Percentiles rank a stretch among this genome's conserved stretches.
phyloP scores from a whole-genome alignment of 106 monocot species.

The Ottelia alismoides region DNA sequence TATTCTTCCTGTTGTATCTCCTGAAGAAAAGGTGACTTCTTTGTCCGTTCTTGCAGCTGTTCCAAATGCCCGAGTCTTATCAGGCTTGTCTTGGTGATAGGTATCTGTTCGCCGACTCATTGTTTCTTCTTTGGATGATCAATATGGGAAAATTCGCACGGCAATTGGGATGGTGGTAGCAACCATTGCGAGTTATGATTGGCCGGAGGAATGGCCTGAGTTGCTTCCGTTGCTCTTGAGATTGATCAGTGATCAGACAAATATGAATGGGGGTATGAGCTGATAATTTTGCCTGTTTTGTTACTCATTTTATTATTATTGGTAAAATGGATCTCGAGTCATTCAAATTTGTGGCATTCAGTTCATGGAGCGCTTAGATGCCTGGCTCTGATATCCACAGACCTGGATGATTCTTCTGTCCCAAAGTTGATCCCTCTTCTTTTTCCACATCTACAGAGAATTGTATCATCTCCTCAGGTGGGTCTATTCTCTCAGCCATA shows the following conservation, averaged over 20 bases:
- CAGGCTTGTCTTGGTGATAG: no score
- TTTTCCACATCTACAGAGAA: conserved; percentile 59
- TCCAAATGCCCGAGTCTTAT: no score
- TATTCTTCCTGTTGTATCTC: conserved; percentile 56
- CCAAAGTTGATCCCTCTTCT: conserved; percentile 68
- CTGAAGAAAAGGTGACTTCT: conserved; percentile 93
- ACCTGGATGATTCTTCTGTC: conserved; percentile 79
- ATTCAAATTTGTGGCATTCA: no score
- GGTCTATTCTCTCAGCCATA: no score
- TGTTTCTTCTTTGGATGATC: conserved; percentile 62
- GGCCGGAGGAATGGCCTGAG: conserved; percentile 98
- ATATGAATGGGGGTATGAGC: conserved; percentile 77
- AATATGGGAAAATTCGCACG: conserved; percentile 77
- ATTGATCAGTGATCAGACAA: conserved; percentile 54
- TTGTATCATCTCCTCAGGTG: conserved; percentile 73
- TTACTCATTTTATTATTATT: no score
- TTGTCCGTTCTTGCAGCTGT: no score
- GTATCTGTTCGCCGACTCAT: conserved; percentile 61
- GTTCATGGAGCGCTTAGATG: conserved; percentile 86
- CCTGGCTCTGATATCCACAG: conserved; percentile 67
- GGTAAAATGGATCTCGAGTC: no score
- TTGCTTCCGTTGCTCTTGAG: conserved; percentile 78
- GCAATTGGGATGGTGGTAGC: conserved; percentile 81
- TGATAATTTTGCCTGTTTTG: no score
- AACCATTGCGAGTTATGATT: conserved; percentile 80